phyloP scores from a whole-genome alignment of 1,139 yeast genomes.

The Hyphopichia fennica region DNA sequence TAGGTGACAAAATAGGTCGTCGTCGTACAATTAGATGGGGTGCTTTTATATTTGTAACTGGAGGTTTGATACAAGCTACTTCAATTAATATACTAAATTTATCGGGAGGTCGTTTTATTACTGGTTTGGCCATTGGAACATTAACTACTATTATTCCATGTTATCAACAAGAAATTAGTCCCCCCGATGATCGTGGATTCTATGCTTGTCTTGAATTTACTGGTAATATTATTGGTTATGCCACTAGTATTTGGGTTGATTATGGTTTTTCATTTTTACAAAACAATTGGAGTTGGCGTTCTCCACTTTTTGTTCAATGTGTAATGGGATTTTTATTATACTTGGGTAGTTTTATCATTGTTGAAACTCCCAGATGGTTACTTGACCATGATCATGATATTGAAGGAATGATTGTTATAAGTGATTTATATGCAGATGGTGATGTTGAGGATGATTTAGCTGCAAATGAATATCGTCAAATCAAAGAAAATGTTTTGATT shows the following conservation, averaged over 20 bases:
- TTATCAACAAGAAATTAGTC: conserved; percentile 88
- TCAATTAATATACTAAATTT: conserved; percentile 46
- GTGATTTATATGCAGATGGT: conserved; percentile 48
- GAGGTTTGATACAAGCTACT: conserved; percentile 73
- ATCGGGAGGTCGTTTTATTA: conserved; percentile 72
- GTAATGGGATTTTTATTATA: conserved; percentile 69
- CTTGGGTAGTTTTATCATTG: conserved; percentile 73
- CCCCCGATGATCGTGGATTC: conserved; percentile 85
- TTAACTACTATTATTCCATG: conserved; percentile 95
- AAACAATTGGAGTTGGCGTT: conserved; percentile 64
- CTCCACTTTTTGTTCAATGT: conserved; percentile 77
- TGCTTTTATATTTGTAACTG: conserved; percentile 74
- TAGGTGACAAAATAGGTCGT: conserved; percentile 82
- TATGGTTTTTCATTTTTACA: conserved; percentile 69
- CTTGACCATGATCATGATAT: conserved; percentile 85
- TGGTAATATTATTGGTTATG: conserved; percentile 85
- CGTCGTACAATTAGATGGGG: conserved; percentile 81
- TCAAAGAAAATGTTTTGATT: conserved; percentile 52
- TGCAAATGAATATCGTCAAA: conserved; percentile 49
- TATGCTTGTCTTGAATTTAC: conserved; percentile 92
- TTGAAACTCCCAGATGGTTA: conserved; percentile 89
- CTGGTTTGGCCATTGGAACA: conserved; percentile 88
- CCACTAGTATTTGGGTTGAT: conserved; percentile 89
- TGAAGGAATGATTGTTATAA: conserved; percentile 64
- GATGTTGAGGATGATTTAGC: conserved; percentile 64